Evolutionary conservation across 2,329 filamentous ascomycete species (phyloP).

Genomic region (Mycosphaerelloides madeirae): DNA sequence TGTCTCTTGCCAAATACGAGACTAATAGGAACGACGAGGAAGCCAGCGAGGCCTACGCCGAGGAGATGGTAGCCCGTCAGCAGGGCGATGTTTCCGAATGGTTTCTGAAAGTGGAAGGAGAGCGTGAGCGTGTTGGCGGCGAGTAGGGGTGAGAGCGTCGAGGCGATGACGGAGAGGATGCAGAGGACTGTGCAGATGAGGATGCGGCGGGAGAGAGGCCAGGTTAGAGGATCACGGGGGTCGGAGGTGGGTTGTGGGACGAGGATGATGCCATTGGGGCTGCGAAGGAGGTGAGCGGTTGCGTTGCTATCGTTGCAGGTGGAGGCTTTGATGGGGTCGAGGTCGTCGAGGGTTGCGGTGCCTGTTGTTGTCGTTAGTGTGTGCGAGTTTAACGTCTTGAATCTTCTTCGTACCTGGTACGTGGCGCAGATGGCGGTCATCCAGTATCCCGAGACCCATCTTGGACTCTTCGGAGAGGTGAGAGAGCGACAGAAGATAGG

Average conservation of each 20-base stretch:
- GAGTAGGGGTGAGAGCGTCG: slow-evolving; percentile 77
- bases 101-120: slow-evolving; percentile 56
- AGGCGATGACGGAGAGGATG: slow-evolving; percentile 74
- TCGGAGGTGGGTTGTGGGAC: slow-evolving; percentile 89
- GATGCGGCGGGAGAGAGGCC: slow-evolving; percentile 83
- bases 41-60: slow-evolving; percentile 73
- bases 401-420: slow-evolving; percentile 19
- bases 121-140: slow-evolving; percentile 83
- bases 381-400: no score
- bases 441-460: slow-evolving; percentile 19
- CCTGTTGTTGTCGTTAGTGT: slow-evolving; percentile 34
- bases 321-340: slow-evolving; percentile 24
- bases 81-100: slow-evolving; percentile 72
- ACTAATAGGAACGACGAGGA: slow-evolving; percentile 81
- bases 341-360: slow-evolving; percentile 41
- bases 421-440: slow-evolving; percentile 18
- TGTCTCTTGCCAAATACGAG: slow-evolving; percentile 92
- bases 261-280: slow-evolving; percentile 51
- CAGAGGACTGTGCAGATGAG: slow-evolving; percentile 74
- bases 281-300: no score
- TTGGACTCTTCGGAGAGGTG: no score
- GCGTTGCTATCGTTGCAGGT: not conserved
- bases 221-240: slow-evolving; percentile 81
- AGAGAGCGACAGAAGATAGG: no score
- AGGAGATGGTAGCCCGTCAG: slow-evolving; percentile 84